Conservation (phyloP, 805 yeast species). For the Candida hispaniensis region DNA sequence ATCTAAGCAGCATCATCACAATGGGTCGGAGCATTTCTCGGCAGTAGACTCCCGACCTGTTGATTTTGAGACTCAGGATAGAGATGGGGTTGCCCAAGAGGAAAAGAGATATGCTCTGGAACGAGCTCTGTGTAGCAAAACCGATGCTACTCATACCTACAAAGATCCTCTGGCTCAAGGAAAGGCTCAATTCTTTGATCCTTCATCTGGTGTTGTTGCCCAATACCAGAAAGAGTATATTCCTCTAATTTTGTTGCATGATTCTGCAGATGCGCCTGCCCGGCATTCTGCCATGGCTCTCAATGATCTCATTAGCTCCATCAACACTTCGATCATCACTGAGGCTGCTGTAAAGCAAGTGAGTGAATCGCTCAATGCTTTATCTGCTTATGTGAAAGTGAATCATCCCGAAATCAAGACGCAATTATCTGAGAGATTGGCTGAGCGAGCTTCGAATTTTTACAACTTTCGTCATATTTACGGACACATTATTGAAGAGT, state of each 20-base stretch:
- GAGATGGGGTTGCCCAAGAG: constrained; percentile 8
- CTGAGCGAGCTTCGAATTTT: constrained; percentile 18
- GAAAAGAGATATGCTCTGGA: constrained; percentile 7
- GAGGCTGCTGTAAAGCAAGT: constrained; percentile 20
- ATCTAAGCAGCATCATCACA: neutral
- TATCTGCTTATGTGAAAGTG: constrained; percentile 17
- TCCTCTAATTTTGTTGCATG: constrained; percentile 24
- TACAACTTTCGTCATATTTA: constrained; percentile 15
- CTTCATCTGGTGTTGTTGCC: constrained; percentile 22
- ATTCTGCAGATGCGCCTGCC: constrained; percentile 21
- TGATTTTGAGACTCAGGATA: constrained; percentile 5
- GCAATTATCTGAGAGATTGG: constrained; percentile 17
- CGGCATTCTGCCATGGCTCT: constrained; percentile 22
- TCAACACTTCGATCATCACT: constrained; percentile 23
- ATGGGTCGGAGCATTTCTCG: constrained; percentile 1
- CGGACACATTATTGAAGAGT: constrained; percentile 14
- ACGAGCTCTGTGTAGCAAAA: constrained; percentile 6
- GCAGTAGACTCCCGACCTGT: constrained; percentile 7
- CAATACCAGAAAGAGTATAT: constrained; percentile 21
- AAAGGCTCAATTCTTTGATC: constrained; percentile 21
- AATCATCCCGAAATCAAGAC: constrained; percentile 16
- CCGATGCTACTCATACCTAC: constrained; percentile 2
- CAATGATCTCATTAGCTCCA: constrained; percentile 24
- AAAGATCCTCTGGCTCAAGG: constrained; percentile 16
- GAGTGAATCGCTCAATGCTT: constrained; percentile 15